Percentiles rank a stretch among this genome's conserved stretches.
Conservation (phyloP, 352 stramenopile genomes). For the Phytophthora ohioensis region DNA sequence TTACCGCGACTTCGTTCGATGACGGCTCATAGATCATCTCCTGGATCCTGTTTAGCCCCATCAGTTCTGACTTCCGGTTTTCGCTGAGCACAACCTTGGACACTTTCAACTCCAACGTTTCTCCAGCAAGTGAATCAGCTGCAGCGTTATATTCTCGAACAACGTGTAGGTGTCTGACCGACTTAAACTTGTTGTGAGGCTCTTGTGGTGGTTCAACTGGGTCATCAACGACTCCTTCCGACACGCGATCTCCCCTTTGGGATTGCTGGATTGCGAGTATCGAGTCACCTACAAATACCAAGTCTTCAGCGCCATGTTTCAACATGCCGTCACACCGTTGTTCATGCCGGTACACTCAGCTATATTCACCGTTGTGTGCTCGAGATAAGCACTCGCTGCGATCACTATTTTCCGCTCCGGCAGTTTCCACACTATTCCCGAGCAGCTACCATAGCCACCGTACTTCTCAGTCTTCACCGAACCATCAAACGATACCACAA, state of each 20-base stretch:
- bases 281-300: not conserved
- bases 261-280: not conserved
- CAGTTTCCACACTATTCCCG: not conserved
- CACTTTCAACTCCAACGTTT: not conserved
- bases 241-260: not conserved
- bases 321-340: not conserved
- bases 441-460: not conserved
- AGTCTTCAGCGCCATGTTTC: not conserved
- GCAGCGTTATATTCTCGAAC: not conserved
- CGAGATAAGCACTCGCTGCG: slow-evolving; percentile 19
- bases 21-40: not conserved
- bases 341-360: slow-evolving; percentile 30
- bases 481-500: slow-evolving; percentile 32
- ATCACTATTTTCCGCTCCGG: slow-evolving; percentile 2
- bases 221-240: not conserved
- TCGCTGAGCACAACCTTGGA: no score
- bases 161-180: not conserved
- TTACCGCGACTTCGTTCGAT: no score
- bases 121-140: not conserved
- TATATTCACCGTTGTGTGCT: slow-evolving; percentile 29
- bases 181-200: not conserved
- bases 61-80: no score
- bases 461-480: slow-evolving; percentile 14
- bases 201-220: not conserved
- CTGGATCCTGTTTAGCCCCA: not conserved